Evolutionary conservation across 495 filamentous ascomycete genomes (phyloP).

Genomic region (Astrocystis sublimbata): DNA sequence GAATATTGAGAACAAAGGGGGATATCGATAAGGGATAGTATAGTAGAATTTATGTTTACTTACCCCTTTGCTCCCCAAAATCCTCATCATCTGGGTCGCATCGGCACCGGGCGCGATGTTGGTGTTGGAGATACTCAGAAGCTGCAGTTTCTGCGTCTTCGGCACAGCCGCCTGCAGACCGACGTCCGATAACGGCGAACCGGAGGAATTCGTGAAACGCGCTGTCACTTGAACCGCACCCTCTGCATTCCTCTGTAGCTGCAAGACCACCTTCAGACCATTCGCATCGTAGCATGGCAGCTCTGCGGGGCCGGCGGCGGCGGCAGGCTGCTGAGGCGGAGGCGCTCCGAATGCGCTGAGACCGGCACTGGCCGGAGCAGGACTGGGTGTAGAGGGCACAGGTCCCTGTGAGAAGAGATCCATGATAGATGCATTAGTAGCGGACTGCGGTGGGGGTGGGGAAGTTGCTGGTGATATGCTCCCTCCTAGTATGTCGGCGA

Average conservation of each 20-base stretch:
- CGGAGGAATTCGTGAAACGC: conserved; percentile 76
- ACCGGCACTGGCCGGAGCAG: conserved; percentile 49
- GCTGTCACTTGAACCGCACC: conserved; percentile 74
- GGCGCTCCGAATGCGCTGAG: conserved; percentile 51
- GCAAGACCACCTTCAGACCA: conserved; percentile 73
- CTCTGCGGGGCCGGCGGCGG: conserved; percentile 46
- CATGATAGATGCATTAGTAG: conserved; percentile 79
- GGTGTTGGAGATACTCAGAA: conserved; percentile 79
- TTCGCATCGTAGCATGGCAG: conserved; percentile 85
- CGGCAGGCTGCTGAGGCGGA: conserved; percentile 45
- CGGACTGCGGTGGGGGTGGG: conserved; percentile 48
- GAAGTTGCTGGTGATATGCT: conserved; percentile 56
- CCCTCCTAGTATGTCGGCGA: conserved; percentile 84
- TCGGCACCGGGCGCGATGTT: conserved; percentile 78
- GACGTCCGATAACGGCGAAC: conserved; percentile 66
- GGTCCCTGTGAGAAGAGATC: conserved; percentile 64
- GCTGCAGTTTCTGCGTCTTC: conserved; percentile 87
- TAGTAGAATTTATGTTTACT: conserved; percentile 37
- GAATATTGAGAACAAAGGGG: neutral
- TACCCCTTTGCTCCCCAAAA: conserved; percentile 82
- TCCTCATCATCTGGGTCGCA: conserved; percentile 84
- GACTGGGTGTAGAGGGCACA: conserved; percentile 37
- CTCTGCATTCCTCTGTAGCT: conserved; percentile 75
- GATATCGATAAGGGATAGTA: neutral
- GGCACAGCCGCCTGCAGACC: conserved; percentile 92